Percentiles rank a stretch among this genome's conserved stretches.
Evolutionary conservation across 2,329 filamentous ascomycete genomes (phyloP).

Genomic region (Aspergillus viridinutans): DNA sequence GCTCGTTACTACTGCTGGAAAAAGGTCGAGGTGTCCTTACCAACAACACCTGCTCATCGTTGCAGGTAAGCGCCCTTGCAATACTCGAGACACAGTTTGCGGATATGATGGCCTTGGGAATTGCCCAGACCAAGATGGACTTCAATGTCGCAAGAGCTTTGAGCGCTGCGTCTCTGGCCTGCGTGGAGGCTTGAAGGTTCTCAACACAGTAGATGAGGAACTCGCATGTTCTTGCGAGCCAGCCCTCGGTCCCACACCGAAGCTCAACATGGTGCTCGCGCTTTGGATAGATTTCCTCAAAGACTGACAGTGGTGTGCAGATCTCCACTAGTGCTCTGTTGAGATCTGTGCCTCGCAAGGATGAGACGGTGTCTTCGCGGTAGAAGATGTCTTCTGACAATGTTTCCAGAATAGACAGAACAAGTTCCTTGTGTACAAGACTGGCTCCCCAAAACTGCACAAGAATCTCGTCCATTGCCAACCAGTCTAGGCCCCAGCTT

Average conservation of each 20-base stretch:
- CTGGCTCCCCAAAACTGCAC: conserved; percentile 69
- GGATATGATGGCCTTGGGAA: conserved; percentile 72
- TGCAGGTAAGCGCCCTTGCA: conserved; percentile 65
- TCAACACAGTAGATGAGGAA: conserved; percentile 71
- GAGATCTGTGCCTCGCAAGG: conserved; percentile 74
- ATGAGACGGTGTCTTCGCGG: conserved; percentile 80
- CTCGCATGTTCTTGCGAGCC: conserved; percentile 72
- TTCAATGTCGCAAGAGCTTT: conserved; percentile 74
- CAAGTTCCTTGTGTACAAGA: conserved; percentile 72
- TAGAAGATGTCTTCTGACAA: conserved; percentile 93
- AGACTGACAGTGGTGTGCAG: conserved; percentile 73
- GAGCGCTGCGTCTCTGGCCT: conserved; percentile 66
- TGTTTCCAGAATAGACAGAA: conserved; percentile 82
- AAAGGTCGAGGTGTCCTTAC: conserved; percentile 42
- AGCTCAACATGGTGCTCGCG: conserved; percentile 66
- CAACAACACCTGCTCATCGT: conserved; percentile 69
- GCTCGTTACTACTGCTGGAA: background rate
- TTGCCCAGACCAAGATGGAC: conserved; percentile 80
- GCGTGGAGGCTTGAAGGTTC: conserved; percentile 61
- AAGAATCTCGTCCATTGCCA: conserved; percentile 85
- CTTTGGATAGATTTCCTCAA: conserved; percentile 71
- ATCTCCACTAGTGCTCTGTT: conserved; percentile 91
- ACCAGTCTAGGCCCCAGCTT: conserved; percentile 89
- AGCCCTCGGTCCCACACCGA: conserved; percentile 76
- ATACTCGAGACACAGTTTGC: conserved; percentile 67